Base-by-base conservation (phyloP, 768 basidiomycete species). In the Ephemerocybe angulata region DNA sequence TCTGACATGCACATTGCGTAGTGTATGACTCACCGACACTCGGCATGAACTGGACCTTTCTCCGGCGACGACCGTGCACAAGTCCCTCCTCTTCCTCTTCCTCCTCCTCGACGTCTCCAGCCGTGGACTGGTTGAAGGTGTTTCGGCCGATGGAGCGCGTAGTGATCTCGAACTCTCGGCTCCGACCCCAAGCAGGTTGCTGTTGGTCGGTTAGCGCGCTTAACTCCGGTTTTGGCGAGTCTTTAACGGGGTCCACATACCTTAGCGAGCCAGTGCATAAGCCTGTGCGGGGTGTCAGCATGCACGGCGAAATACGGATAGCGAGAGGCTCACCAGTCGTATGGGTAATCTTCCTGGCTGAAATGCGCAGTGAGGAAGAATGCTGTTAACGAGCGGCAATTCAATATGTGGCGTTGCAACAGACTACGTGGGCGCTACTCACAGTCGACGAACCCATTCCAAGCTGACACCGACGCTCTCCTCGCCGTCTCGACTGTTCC, bases 381-480 rank as follows among this genome's bases (percentile, higher is more conserved):
- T 0, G 90, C 90, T 85, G 57, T 40, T 29, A 50, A 30, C 27
- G 22, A 42, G 38, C 19, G 50, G 37, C 33, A 15, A 30, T 19
- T 56, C 28, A 29, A 29, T 17, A 33, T 10, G 35, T 30, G 24
- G 29, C 13, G 33, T 8, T n/a, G 24, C 41, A 22, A 22, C 12
- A 24, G 37, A 37, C 27, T n/a, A 41, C 15, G 19, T 37, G 10
- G 19, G 19, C 38, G 11, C 24, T 10, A 58, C 84, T 59, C 64
- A 93, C 90, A 93, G 67, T 93, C 91, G 3, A 93, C 80, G 65
- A 93, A 93, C 33, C 89, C 88, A 68, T 88, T 90, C 90, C 91
- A 93, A 12, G 89, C 91, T 4, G 89, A 90, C 27, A 88, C 76
- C 11, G 89, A 91, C 17, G 82, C 86, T 42, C 90, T 77, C 59